phyloP scores from a whole-genome alignment of 2,329 filamentous ascomycete species.

The Pezicula neosporulosa region DNA sequence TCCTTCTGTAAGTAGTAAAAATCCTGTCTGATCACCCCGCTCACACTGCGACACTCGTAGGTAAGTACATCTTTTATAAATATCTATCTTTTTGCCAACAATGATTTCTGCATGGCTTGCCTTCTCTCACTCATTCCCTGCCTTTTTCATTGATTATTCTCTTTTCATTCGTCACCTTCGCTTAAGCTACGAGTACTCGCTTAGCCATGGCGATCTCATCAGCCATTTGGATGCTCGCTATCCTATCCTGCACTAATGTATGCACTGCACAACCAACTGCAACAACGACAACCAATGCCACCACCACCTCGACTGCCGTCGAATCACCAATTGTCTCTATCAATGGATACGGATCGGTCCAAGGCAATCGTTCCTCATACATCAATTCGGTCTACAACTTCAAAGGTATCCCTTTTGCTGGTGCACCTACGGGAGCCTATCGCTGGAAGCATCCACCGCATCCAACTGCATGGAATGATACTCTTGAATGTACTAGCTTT shows the following conservation, averaged over 20 bases:
- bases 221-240: neutral
- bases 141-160: too few species aligned
- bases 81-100: too few species aligned
- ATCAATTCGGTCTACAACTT: slow-evolving; percentile 9
- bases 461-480: slow-evolving; percentile 1
- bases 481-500: slow-evolving; percentile 6
- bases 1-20: too few species aligned
- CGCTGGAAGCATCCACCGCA: slow-evolving; percentile 7
- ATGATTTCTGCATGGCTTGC: too few species aligned
- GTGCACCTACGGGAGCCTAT: slow-evolving; percentile 4
- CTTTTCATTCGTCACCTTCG: too few species aligned
- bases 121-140: too few species aligned
- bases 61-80: too few species aligned
- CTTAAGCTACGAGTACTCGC: too few species aligned
- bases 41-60: too few species aligned
- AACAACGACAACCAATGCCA: neutral
- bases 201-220: neutral
- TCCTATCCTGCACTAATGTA: neutral
- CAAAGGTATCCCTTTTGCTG: slow-evolving; percentile 12
- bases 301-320: neutral
- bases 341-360: neutral
- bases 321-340: neutral
- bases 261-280: neutral
- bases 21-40: too few species aligned
- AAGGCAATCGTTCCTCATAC: slow-evolving; percentile 5